Evolutionary conservation across 208 protist genomes (phyloP).

Genomic region (Trypanosoma vivax): DNA sequence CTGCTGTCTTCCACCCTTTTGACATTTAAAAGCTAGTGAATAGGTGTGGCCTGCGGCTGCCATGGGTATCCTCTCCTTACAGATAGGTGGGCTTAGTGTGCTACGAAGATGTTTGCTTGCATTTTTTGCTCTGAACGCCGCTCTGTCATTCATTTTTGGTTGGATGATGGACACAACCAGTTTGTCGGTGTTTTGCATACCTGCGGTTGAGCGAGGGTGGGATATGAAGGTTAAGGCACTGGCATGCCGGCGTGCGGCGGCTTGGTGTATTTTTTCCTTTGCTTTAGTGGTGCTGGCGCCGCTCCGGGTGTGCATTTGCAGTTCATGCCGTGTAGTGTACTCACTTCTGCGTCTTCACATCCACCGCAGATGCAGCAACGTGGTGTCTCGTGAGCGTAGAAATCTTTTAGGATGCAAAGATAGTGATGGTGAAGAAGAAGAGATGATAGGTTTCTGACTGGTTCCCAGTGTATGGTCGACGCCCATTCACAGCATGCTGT

Average conservation of each 20-base stretch:
- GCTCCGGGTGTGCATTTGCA: not conserved
- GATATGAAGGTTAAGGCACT: slow-evolving; percentile 15
- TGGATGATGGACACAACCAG: slow-evolving; percentile 25
- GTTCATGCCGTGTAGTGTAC: slow-evolving; percentile 5
- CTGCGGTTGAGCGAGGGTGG: slow-evolving; percentile 16
- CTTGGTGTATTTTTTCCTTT: slow-evolving; percentile 9
- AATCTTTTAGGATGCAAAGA: slow-evolving; percentile 7
- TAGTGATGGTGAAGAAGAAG: slow-evolving; percentile 17
- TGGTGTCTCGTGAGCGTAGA: slow-evolving; percentile 7
- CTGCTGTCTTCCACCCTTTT: not conserved
- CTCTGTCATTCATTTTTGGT: slow-evolving; percentile 20
- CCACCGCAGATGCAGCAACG: slow-evolving; percentile 7
- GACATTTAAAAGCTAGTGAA: not conserved
- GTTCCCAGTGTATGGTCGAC: no score
- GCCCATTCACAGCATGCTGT: no score
- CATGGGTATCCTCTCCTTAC: slow-evolving; percentile 10
- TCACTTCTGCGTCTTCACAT: slow-evolving; percentile 9
- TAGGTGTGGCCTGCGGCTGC: slow-evolving; percentile 1
- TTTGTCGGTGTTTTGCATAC: slow-evolving; percentile 12
- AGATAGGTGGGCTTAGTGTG: no score
- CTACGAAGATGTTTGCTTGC: slow-evolving; percentile 4
- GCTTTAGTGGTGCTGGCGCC: slow-evolving; percentile 13
- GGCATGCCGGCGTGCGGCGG: slow-evolving; percentile 19
- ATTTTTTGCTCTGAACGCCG: slow-evolving; percentile 14
- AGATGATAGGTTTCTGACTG: no score